These are phyloP conservation scores for Amanita subjunquillea DNA, from an alignment of 768 basidiomycete species.

Conservation along the genomic window DNA sequence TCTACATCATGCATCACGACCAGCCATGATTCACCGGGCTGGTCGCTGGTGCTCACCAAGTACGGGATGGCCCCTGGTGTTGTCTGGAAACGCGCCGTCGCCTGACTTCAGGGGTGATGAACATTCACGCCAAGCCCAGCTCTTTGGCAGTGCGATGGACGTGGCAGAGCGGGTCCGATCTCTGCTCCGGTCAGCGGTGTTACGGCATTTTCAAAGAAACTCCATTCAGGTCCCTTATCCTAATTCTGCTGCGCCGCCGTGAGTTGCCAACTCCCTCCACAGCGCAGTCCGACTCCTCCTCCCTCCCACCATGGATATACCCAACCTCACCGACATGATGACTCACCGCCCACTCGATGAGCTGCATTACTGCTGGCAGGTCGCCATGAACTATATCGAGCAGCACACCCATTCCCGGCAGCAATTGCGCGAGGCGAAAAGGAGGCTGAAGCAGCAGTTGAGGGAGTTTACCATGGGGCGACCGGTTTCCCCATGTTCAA, in stretches of 20 bases:
- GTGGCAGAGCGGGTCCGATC: not conserved
- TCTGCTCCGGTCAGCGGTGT: not conserved
- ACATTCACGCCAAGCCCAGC: not conserved
- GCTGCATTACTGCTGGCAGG: conserved; percentile 3
- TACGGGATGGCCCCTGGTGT: not conserved
- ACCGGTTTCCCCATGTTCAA: conserved; percentile 1
- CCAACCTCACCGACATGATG: conserved; percentile 1
- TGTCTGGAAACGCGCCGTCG: not conserved
- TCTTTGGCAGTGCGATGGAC: not conserved
- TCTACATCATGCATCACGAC: not conserved
- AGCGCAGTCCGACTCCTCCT: not conserved
- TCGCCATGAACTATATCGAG: conserved; percentile 1
- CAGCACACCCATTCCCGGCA: not conserved
- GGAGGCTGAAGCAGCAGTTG: not conserved
- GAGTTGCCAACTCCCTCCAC: not conserved
- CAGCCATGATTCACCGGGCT: not conserved
- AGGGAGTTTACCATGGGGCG: conserved; percentile 3
- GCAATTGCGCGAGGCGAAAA: not conserved
- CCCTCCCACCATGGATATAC: not conserved
- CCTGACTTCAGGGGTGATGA: conserved; percentile 1
- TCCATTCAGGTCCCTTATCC: not conserved
- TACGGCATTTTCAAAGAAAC: conserved; percentile 4
- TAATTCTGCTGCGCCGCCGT: not conserved
- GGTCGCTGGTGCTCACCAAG: not conserved
- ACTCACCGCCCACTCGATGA: conserved; percentile 1